These are phyloP conservation scores for Penicillium sp. DNA, from an alignment of 2,329 filamentous ascomycete genomes.

Conservation along the genomic window DNA sequence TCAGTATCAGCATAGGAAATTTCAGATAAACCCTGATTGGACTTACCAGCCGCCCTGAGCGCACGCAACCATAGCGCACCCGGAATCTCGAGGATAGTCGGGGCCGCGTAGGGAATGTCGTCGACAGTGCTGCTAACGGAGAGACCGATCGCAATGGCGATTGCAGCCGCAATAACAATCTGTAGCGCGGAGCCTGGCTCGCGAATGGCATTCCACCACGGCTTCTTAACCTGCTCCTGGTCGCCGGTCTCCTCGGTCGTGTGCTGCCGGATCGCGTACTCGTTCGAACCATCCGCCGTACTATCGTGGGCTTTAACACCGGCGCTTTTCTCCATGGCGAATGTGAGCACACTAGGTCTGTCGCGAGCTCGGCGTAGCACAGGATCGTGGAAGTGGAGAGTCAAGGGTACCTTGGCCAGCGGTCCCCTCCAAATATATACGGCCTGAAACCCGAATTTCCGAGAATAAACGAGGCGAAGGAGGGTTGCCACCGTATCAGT, in stretches of 20 bases:
- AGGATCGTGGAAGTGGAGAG: neutral
- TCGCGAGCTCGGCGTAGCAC: neutral
- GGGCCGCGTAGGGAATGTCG: constrained; percentile 12
- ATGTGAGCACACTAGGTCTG: neutral
- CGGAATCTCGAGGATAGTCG: constrained; percentile 12
- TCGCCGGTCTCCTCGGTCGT: neutral
- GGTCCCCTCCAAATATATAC: neutral
- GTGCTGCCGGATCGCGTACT: neutral
- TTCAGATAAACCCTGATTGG: neutral
- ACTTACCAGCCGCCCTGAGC: constrained; percentile 12
- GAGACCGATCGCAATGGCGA: constrained; percentile 13
- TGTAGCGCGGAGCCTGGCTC: constrained; percentile 14
- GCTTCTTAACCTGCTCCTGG: constrained; percentile 6
- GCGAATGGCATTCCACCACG: constrained; percentile 13
- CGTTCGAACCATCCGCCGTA: neutral
- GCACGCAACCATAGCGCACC: constrained; percentile 13
- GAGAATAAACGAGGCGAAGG: neutral
- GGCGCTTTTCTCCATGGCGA: constrained; percentile 4
- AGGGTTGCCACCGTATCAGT: neutral
- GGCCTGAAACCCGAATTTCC: neutral
- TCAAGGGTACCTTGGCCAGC: neutral
- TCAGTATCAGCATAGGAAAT: neutral
- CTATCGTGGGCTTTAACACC: neutral
- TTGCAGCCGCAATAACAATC: constrained; percentile 10
- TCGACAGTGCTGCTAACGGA: constrained; percentile 14